Evolutionary conservation across 106 monocot genomes (phyloP).

Genomic region (Dendrobium huoshanense): DNA sequence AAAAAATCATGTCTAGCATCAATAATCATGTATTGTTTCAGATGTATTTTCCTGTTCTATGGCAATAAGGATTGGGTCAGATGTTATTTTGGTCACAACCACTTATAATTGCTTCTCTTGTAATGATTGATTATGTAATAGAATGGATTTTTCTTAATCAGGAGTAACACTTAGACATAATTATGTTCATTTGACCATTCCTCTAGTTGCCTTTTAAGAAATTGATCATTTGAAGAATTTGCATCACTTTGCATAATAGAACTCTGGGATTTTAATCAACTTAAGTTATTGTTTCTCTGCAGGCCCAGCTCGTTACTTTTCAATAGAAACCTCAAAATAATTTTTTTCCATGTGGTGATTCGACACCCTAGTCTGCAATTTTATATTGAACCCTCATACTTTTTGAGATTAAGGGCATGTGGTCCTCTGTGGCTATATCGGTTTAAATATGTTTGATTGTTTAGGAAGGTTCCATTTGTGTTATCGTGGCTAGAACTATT

Average conservation of each 20-base stretch:
- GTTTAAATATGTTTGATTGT: neutral
- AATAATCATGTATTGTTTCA: neutral
- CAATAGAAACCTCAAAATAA: neutral
- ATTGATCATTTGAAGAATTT: neutral
- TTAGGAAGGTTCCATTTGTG: too few relatives aligned
- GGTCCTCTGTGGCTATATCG: neutral
- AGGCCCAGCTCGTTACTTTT: neutral
- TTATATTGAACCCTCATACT: neutral
- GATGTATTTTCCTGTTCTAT: neutral
- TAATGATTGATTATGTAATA: neutral
- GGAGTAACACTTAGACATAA: neutral
- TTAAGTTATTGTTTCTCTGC: neutral
- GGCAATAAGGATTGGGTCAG: neutral
- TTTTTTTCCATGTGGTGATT: neutral
- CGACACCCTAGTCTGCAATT: neutral
- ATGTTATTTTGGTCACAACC: neutral
- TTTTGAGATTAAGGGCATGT: neutral
- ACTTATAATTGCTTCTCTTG: neutral
- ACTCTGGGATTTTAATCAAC: neutral
- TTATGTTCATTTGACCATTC: conserved; percentile 1
- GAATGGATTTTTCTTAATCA: neutral
- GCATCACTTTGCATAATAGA: neutral
- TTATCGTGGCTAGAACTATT: too few relatives aligned
- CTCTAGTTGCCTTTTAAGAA: neutral
- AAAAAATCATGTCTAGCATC: neutral